Conservation (phyloP, 2,329 filamentous ascomycete species). For the Gremmenia infestans region DNA sequence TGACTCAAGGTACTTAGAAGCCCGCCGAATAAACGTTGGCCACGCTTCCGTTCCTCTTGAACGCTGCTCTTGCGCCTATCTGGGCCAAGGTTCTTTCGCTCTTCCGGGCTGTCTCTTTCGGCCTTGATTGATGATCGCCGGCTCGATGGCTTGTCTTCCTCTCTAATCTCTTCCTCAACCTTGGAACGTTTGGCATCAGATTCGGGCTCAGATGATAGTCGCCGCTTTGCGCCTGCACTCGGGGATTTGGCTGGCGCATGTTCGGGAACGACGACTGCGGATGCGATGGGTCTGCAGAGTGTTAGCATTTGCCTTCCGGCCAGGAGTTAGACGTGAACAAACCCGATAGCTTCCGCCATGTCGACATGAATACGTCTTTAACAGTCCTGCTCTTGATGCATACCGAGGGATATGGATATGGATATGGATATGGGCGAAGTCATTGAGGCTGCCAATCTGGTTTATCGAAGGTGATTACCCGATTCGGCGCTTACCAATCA, state of each 20-base stretch:
- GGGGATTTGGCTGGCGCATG: constrained; percentile 15
- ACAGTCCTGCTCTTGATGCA: not conserved
- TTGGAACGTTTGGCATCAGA: constrained; percentile 49
- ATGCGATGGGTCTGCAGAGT: constrained; percentile 29
- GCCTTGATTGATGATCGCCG: constrained; percentile 9
- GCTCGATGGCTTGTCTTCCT: constrained; percentile 8
- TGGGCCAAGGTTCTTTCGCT: constrained; percentile 25
- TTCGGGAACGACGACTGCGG: constrained; percentile 32
- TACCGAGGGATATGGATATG: not conserved
- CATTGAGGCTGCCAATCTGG: not conserved
- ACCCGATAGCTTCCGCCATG: constrained; percentile 25
- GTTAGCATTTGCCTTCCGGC: constrained; percentile 10
- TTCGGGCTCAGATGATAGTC: constrained; percentile 48
- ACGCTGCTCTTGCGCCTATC: constrained; percentile 39
- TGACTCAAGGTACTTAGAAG: constrained; percentile 60
- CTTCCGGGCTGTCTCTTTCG: constrained; percentile 14
- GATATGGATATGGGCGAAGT: not conserved
- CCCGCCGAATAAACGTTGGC: constrained; percentile 80
- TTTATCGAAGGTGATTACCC: not conserved
- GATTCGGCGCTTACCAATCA: not conserved
- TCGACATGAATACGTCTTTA: not conserved
- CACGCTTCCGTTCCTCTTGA: constrained; percentile 77
- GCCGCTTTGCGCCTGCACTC: constrained; percentile 32
- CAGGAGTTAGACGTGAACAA: not conserved
- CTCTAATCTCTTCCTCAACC: constrained; percentile 31